Conservation (phyloP, 371 early-diverging fungal genomes). For the Mortierella sp. region DNA sequence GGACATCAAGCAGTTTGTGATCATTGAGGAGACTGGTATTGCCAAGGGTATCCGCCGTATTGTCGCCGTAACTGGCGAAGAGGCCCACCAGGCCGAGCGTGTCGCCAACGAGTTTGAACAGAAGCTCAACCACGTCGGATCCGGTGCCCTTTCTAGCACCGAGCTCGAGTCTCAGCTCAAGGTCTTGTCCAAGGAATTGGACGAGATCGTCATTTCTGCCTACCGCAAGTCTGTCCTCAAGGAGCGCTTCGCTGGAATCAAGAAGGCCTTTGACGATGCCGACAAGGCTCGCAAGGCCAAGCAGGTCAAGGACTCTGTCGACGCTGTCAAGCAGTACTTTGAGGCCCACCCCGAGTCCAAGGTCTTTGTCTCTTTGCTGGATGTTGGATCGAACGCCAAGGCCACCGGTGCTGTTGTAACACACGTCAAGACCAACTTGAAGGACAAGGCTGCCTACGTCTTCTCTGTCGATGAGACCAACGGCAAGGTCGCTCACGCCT, state of each 20-base stretch:
- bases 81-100: constrained; percentile 81
- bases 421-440: constrained; percentile 79
- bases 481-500: constrained; percentile 85
- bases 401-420: constrained; percentile 85
- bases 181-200: constrained; percentile 84
- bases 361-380: constrained; percentile 72
- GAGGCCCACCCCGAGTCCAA: constrained; percentile 76
- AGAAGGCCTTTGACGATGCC: constrained; percentile 88
- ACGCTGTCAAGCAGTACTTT: constrained; percentile 84
- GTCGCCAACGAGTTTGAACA: constrained; percentile 75
- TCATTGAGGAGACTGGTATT: constrained; percentile 95
- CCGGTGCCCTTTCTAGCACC: constrained; percentile 63
- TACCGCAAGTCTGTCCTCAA: constrained; percentile 84
- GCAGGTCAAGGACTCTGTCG: constrained; percentile 84
- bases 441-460: constrained; percentile 88
- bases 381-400: constrained; percentile 78
- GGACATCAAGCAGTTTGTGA: constrained; percentile 92
- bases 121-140: constrained; percentile 71
- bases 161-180: constrained; percentile 87
- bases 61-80: constrained; percentile 96
- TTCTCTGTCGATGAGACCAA: constrained; percentile 80
- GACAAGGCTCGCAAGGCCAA: constrained; percentile 92
- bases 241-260: constrained; percentile 75
- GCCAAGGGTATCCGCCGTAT: constrained; percentile 99
- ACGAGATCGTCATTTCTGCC: constrained; percentile 85